phyloP scores from a whole-genome alignment of 257 asterid species.

The Fraxinus excelsior region DNA sequence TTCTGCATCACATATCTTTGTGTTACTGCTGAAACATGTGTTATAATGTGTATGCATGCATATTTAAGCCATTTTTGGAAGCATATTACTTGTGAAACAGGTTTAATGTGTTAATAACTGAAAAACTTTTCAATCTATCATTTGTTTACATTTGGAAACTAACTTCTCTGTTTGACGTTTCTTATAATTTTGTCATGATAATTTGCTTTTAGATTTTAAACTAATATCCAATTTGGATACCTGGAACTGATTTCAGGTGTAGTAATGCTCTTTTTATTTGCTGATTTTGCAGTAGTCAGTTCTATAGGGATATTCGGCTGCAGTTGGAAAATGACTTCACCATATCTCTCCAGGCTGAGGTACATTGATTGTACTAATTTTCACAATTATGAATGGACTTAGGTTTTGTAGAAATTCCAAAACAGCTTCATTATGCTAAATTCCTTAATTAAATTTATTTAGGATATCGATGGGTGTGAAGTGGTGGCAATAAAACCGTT shows the following conservation, averaged over 20 bases:
- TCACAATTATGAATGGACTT: constrained; percentile 10
- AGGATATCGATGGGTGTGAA: constrained; percentile 75
- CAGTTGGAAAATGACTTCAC: constrained; percentile 85
- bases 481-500: constrained; percentile 76
- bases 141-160: background rate
- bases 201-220: background rate
- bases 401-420: constrained; percentile 3
- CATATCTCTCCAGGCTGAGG: constrained; percentile 89
- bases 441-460: constrained; percentile 22
- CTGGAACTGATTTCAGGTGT: constrained; percentile 3
- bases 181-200: constrained; percentile 5
- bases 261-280: constrained; percentile 3
- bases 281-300: constrained; percentile 73
- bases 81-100: background rate
- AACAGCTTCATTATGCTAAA: constrained; percentile 3
- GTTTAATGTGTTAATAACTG: background rate
- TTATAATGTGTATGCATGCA: background rate
- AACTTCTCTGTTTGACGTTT: constrained; percentile 13
- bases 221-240: background rate
- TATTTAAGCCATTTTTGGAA: constrained; percentile 12
- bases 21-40: background rate
- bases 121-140: background rate
- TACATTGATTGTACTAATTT: constrained; percentile 27
- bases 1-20: background rate
- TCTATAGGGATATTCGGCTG: constrained; percentile 63